Percentiles rank a stretch among this genome's conserved stretches.
Conservation (phyloP, 106 monocot genomes). For the Dendrobium officinale region DNA sequence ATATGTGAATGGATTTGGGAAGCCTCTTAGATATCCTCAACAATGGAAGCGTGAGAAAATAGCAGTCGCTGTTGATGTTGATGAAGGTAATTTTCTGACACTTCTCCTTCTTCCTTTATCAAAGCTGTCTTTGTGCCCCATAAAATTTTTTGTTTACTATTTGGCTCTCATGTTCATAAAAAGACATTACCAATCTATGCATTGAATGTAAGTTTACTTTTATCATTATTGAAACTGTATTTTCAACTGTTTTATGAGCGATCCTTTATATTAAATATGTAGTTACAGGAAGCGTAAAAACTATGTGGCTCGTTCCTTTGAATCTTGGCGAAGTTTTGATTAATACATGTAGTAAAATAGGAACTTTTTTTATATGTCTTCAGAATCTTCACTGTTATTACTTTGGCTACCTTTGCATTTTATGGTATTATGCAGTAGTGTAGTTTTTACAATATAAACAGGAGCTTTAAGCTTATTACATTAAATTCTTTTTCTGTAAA, state of each 20-base stretch:
- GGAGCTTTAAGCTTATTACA: not conserved
- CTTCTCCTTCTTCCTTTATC: not conserved
- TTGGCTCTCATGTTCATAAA: not conserved
- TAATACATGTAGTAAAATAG: not conserved
- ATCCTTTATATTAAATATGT: not conserved
- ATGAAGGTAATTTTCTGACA: constrained; percentile 4
- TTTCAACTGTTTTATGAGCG: not conserved
- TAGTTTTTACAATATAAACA: not conserved
- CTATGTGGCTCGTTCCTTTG: not conserved
- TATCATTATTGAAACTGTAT: not conserved
- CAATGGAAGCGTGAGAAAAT: not conserved
- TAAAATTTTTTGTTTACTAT: not conserved
- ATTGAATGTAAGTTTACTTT: not conserved
- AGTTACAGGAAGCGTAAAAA: not conserved
- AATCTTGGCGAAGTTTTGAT: not conserved
- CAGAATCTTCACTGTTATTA: not conserved
- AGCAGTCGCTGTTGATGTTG: constrained; percentile 7
- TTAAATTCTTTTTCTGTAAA: not conserved
- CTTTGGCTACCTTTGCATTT: not conserved
- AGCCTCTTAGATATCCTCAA: not conserved
- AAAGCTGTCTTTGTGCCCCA: not conserved
- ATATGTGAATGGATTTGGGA: not conserved
- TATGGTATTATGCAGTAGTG: not conserved
- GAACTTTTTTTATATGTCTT: not conserved
- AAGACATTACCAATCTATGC: not conserved